phyloP scores from a whole-genome alignment of 208 protist species.

The Leishmania turanica region DNA sequence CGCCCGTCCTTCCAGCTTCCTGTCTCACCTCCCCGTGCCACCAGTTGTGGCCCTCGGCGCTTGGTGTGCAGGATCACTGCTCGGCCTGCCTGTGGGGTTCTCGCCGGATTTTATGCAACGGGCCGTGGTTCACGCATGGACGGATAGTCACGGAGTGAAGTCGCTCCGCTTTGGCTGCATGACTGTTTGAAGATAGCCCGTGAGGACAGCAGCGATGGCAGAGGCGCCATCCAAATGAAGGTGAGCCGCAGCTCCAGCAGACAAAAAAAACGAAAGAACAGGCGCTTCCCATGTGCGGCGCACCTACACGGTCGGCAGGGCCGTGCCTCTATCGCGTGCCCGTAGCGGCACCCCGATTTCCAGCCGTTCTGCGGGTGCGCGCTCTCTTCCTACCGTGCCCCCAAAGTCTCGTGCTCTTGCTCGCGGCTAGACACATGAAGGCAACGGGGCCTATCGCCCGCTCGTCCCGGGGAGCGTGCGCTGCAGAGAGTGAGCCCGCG shows the following conservation, averaged over 20 bases:
- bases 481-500: too few species aligned
- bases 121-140: neutral
- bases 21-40: neutral
- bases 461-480: too few species aligned
- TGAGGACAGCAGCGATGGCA: neutral
- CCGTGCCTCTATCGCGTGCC: neutral
- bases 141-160: neutral
- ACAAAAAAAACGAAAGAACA: neutral
- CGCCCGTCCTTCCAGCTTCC: neutral
- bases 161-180: neutral
- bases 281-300: neutral
- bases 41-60: neutral
- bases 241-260: neutral
- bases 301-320: neutral
- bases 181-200: neutral
- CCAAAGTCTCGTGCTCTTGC: too few species aligned
- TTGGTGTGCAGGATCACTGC: neutral
- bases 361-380: neutral
- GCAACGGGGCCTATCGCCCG: too few species aligned
- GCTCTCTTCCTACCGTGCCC: too few species aligned
- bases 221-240: neutral
- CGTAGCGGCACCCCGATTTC: neutral
- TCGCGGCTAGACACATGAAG: too few species aligned
- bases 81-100: neutral
- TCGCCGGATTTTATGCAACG: neutral